Evolutionary conservation across 257 asterid genomes (phyloP), one percentile per base, ranked within the genome.

Genomic region (Solanum piurae): DNA sequence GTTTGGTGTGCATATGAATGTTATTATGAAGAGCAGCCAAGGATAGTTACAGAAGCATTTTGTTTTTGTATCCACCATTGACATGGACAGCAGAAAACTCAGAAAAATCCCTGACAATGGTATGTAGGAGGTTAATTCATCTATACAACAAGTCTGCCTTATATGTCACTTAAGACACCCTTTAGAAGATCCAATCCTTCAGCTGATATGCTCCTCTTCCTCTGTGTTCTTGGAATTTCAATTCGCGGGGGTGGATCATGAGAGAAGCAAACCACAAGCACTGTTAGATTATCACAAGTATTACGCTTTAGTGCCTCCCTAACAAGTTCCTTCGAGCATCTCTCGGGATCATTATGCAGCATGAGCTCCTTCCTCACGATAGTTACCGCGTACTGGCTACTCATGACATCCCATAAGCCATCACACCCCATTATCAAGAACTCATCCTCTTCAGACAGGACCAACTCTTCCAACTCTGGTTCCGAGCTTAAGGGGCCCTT

Each of bases 391-490:
- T 92, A 96, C 68, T 94, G 98, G 89, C 98, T 96, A 33, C 98
- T 96, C 98, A 95, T 96, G 9, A 96, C 98, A 62, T 95, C 98
- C 99, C 99, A 96, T 13, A 96, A 86, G 14, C 99, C 99, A 86
- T 96, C 98, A 64, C 98, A 94, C 3, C 97, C 99, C 2, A 94
- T 94, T 25, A 96, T 94, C 88, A 96, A 86, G 91, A 96, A 96
- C 93, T 96, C 95, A 7, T 96, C 99, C 87, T 95, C 98, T 64
- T 93, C 95, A 1, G 93, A 89, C 75, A 96, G 84, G 71, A 88
- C 69, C 79, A 92, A 31, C 89, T 96, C 98, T 87, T 94, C 93
- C 71, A 96, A 83, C 88, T 96, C 98, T 1, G 98, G 99, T 34
- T 95, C 98, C 0, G 97, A 91, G 91, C 98, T 96, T 34, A 94